Evolutionary conservation across 2,329 filamentous ascomycete species (phyloP).

Genomic region (Aspergillus niger): DNA sequence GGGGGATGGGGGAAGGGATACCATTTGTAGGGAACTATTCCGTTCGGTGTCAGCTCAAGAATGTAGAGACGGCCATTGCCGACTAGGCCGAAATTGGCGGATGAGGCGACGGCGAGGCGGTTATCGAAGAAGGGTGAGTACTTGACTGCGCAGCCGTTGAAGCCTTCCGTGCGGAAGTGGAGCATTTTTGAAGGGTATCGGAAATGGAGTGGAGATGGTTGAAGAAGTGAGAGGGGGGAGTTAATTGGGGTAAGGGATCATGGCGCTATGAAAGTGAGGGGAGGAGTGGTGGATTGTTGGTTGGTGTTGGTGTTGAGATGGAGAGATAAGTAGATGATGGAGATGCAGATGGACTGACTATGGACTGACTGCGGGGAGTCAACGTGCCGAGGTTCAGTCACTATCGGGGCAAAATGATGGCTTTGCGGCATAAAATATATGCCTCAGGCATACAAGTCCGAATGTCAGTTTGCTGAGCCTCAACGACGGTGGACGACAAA

Average conservation of each 20-base stretch:
- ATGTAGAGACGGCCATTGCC: constrained; percentile 91
- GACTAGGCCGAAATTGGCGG: constrained; percentile 96
- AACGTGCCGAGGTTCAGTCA: constrained; percentile 12
- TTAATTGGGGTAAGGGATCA: background rate
- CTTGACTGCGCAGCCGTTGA: constrained; percentile 94
- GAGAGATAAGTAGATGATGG: background rate
- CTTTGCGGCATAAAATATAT: no score
- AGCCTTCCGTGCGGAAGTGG: constrained; percentile 90
- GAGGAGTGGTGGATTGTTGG: background rate
- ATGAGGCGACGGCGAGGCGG: constrained; percentile 82
- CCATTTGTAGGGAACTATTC: constrained; percentile 82
- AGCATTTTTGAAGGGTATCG: constrained; percentile 63
- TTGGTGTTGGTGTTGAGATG: background rate
- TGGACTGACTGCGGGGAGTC: constrained; percentile 5
- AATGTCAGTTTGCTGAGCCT: no score
- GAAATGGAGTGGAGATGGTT: background rate
- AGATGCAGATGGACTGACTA: background rate
- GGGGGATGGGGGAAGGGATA: constrained; percentile 40
- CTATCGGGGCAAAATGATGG: no score
- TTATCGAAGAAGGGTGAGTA: constrained; percentile 99
- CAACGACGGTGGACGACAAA: no score
- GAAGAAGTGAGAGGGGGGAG: background rate
- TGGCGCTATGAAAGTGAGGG: constrained; percentile 8
- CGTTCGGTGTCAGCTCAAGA: constrained; percentile 77
- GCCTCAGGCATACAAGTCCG: no score